These are phyloP conservation scores for Jamesozyma lodderae DNA, from an alignment of 805 yeast genomes.

Conservation along the genomic window DNA sequence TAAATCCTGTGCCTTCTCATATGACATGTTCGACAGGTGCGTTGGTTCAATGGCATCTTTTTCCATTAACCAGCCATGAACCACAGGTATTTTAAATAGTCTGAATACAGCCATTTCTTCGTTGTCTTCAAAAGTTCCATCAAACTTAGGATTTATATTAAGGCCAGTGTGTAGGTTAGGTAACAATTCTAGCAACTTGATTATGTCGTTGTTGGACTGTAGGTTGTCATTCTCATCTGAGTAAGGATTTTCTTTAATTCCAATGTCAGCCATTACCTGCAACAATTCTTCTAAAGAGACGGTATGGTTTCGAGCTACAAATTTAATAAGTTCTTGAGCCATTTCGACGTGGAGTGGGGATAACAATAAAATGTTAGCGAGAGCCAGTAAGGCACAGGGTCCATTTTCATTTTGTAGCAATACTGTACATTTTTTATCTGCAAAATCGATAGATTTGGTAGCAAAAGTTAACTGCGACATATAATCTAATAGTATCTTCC, in stretches of 20 bases:
- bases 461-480: conserved; percentile 12
- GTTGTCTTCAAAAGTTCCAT: conserved; percentile 46
- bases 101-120: conserved; percentile 47
- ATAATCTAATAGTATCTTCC: too few species aligned
- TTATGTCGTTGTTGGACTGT: neutral
- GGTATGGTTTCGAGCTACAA: conserved; percentile 19
- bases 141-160: conserved; percentile 60
- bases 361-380: conserved; percentile 61
- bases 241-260: neutral
- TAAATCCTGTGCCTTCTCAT: conserved; percentile 52
- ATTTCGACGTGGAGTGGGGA: conserved; percentile 29
- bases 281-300: neutral
- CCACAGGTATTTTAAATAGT: conserved; percentile 47
- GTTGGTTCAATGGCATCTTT: conserved; percentile 26
- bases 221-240: neutral
- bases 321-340: conserved; percentile 17
- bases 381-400: conserved; percentile 79
- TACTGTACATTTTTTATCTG: conserved; percentile 36
- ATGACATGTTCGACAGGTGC: conserved; percentile 34
- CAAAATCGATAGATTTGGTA: conserved; percentile 22
- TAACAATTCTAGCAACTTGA: conserved; percentile 29
- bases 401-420: conserved; percentile 77
- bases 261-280: conserved; percentile 1
- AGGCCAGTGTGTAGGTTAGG: conserved; percentile 66
- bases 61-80: conserved; percentile 76